Percentiles rank a stretch among this genome's conserved stretches.
These are phyloP conservation scores for Fusarium compactum DNA, from an alignment of 2,329 filamentous ascomycete species.

Conservation along the genomic window DNA sequence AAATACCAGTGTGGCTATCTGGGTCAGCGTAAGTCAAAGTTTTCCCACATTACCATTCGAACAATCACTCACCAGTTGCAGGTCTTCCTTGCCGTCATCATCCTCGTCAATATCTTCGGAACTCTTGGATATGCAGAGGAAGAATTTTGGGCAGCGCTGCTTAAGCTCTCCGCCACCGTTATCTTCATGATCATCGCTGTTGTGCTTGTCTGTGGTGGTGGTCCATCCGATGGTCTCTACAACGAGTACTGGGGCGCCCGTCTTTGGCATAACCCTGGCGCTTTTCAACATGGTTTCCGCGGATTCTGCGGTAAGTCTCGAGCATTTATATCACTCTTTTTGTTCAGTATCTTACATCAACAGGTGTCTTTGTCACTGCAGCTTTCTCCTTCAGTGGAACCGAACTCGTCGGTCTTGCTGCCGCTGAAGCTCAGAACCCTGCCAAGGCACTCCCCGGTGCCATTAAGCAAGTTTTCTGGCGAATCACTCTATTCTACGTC, in stretches of 20 bases:
- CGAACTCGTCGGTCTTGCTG: slow-evolving; percentile 79
- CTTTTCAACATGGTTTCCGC: slow-evolving; percentile 79
- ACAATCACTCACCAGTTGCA: background rate
- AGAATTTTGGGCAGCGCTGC: slow-evolving; percentile 68
- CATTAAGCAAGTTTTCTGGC: slow-evolving; percentile 81
- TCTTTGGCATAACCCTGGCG: slow-evolving; percentile 63
- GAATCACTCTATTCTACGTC: slow-evolving; percentile 68
- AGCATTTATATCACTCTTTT: accelerated
- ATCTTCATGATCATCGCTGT: slow-evolving; percentile 74
- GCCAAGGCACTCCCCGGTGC: slow-evolving; percentile 81
- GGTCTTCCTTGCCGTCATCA: slow-evolving; percentile 65
- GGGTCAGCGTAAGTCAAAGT: slow-evolving; percentile 58
- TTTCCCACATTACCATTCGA: background rate
- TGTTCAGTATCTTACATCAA: background rate
- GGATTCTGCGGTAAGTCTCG: slow-evolving; percentile 72
- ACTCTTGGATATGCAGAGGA: slow-evolving; percentile 68
- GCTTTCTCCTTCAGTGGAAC: slow-evolving; percentile 80
- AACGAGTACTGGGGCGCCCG: slow-evolving; percentile 62
- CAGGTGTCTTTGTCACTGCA: slow-evolving; percentile 67
- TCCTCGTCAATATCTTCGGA: slow-evolving; percentile 68
- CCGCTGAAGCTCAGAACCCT: slow-evolving; percentile 77
- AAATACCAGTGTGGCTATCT: slow-evolving; percentile 61
- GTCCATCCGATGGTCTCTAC: slow-evolving; percentile 62
- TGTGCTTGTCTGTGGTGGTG: slow-evolving; percentile 70
- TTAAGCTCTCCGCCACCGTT: slow-evolving; percentile 69